Evolutionary conservation across 2,329 filamentous ascomycete species (phyloP).

Genomic region (Metarhizium rileyi): DNA sequence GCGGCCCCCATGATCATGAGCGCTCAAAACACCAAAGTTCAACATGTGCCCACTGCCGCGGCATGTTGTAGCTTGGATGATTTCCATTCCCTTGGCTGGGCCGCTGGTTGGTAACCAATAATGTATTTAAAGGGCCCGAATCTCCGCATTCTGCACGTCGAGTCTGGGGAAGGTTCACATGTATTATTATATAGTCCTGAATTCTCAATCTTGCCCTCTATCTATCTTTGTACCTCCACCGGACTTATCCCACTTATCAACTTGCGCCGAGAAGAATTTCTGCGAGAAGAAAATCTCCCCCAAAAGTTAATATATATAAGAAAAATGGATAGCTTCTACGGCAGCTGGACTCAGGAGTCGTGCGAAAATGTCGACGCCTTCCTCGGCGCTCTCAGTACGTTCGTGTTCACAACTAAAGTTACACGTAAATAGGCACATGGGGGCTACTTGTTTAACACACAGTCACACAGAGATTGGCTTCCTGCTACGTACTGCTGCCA

Average conservation of each 20-base stretch:
- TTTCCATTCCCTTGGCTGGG: not conserved
- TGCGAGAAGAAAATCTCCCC: no score
- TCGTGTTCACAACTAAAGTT: not conserved
- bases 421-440: no score
- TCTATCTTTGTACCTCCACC: no score
- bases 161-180: not conserved
- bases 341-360: constrained; percentile 2
- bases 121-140: not conserved
- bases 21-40: not conserved
- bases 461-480: not conserved
- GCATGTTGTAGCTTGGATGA: not conserved
- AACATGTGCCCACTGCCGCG: constrained; percentile 2
- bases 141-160: not conserved
- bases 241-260: no score
- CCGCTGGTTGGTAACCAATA: not conserved
- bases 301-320: not conserved
- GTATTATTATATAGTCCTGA: not conserved
- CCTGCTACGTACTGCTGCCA: not conserved
- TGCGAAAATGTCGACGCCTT: constrained; percentile 2
- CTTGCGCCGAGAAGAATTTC: no score
- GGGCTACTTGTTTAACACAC: not conserved
- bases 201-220: not conserved
- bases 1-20: not conserved
- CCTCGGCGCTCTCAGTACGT: not conserved
- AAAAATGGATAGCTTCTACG: constrained; percentile 1